phyloP scores from a whole-genome alignment of 2,329 filamentous ascomycete species.

The Alternaria hordeiaustralica region DNA sequence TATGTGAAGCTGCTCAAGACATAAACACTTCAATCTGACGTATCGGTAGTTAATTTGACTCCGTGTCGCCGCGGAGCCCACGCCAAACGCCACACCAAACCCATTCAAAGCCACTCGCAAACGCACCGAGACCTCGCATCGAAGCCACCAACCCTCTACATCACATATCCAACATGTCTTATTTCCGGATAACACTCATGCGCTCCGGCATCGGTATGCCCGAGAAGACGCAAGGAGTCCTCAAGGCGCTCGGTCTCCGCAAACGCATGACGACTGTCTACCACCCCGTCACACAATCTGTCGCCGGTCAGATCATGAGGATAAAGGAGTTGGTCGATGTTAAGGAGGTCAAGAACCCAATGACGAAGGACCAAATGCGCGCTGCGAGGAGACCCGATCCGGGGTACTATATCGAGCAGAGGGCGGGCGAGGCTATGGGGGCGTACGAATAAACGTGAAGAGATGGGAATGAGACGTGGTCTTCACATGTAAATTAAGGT shows the following conservation, averaged over 20 bases:
- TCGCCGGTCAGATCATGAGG: slow-evolving; percentile 89
- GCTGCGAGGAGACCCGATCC: slow-evolving; percentile 74
- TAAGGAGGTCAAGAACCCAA: slow-evolving; percentile 71
- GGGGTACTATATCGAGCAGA: slow-evolving; percentile 80
- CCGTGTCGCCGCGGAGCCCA: not conserved
- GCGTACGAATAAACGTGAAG: slow-evolving; percentile 12
- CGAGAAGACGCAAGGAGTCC: slow-evolving; percentile 76
- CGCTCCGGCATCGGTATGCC: slow-evolving; percentile 88
- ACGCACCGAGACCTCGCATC: not conserved
- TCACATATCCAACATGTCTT: slow-evolving; percentile 63
- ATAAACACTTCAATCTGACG: not conserved
- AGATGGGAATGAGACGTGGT: not conserved
- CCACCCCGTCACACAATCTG: slow-evolving; percentile 79
- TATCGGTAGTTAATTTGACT: not conserved
- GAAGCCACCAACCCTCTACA: not conserved
- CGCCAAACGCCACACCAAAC: not conserved
- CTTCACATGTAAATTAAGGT: not conserved
- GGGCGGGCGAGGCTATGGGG: slow-evolving; percentile 29
- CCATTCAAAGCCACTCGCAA: not conserved
- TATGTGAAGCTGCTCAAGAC: not conserved
- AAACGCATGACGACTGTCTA: slow-evolving; percentile 88
- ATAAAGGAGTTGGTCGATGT: slow-evolving; percentile 92
- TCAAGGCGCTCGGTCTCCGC: slow-evolving; percentile 83
- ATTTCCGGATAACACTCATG: slow-evolving; percentile 89
- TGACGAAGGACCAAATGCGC: slow-evolving; percentile 73